Conservation (phyloP, 495 filamentous ascomycete genomes). For the Aspergillus panamensis region DNA sequence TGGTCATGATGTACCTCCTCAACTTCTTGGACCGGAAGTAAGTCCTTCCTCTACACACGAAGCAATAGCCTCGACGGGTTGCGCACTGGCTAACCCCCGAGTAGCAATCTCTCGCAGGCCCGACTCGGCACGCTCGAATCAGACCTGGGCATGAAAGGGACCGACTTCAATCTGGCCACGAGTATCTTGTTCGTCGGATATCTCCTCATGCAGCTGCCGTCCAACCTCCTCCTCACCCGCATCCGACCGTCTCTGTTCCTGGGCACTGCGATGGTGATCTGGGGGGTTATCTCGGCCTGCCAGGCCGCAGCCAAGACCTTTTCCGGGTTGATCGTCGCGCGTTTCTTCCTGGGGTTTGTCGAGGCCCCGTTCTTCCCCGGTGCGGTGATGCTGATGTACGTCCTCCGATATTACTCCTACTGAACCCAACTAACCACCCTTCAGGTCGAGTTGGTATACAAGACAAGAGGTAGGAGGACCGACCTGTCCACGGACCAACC, state of each 20-base stretch:
- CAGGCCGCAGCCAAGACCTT: slow-evolving; percentile 56
- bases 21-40: slow-evolving; percentile 73
- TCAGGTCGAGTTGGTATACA: slow-evolving; percentile 49
- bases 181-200: slow-evolving; percentile 70
- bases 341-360: slow-evolving; percentile 68
- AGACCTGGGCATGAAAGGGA: slow-evolving; percentile 45
- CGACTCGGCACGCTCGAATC: slow-evolving; percentile 44
- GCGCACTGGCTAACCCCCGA: background rate
- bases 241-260: slow-evolving; percentile 34
- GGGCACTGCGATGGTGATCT: slow-evolving; percentile 30
- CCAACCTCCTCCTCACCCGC: slow-evolving; percentile 56
- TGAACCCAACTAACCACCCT: background rate
- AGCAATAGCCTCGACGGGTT: background rate
- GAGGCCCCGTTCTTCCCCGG: slow-evolving; percentile 51
- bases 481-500: background rate
- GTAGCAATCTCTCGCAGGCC: slow-evolving; percentile 34
- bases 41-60: slow-evolving; percentile 1
- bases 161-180: slow-evolving; percentile 55
- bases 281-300: slow-evolving; percentile 61
- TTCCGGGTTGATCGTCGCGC: slow-evolving; percentile 56
- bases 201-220: slow-evolving; percentile 55
- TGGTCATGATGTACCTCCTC: slow-evolving; percentile 70
- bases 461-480: slow-evolving; percentile 40
- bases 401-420: too few relatives aligned
- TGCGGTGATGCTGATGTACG: slow-evolving; percentile 37